These are phyloP conservation scores for Penicillium sp. DNA, from an alignment of 2,329 filamentous ascomycete species.

Conservation along the genomic window DNA sequence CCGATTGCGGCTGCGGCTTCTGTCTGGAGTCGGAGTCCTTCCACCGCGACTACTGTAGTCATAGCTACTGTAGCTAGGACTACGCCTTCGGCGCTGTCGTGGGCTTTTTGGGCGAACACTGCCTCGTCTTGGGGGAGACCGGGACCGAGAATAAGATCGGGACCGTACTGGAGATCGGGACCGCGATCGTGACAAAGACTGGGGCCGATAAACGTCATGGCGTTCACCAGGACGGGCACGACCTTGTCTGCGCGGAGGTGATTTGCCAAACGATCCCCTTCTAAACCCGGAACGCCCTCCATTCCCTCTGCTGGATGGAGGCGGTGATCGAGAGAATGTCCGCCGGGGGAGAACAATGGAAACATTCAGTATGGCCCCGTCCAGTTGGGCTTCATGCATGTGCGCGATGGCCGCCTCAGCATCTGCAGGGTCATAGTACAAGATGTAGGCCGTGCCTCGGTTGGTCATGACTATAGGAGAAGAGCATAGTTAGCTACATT, in stretches of 20 bases:
- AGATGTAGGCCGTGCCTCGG: slow-evolving; percentile 89
- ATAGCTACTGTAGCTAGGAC: slow-evolving; percentile 67
- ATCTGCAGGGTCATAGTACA: slow-evolving; percentile 75
- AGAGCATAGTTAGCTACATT: too few species aligned
- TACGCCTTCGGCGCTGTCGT: slow-evolving; percentile 54
- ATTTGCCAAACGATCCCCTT: slow-evolving; percentile 32
- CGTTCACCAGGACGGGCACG: slow-evolving; percentile 52
- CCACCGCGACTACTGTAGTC: slow-evolving; percentile 62
- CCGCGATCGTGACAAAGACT: slow-evolving; percentile 59
- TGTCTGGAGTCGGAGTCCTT: slow-evolving; percentile 48
- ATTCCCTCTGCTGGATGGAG: slow-evolving; percentile 66
- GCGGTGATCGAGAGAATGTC: slow-evolving; percentile 80
- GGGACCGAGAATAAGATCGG: slow-evolving; percentile 46
- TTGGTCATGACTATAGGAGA: slow-evolving; percentile 74
- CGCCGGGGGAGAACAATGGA: slow-evolving; percentile 85
- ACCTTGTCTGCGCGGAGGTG: slow-evolving; percentile 44
- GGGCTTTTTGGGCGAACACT: slow-evolving; percentile 40
- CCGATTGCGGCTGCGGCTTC: slow-evolving; percentile 51
- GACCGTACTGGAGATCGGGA: slow-evolving; percentile 46
- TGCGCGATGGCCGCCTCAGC: slow-evolving; percentile 89
- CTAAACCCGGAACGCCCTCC: slow-evolving; percentile 54
- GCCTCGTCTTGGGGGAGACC: slow-evolving; percentile 45
- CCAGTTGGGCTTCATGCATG: slow-evolving; percentile 97
- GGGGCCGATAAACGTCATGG: slow-evolving; percentile 63
- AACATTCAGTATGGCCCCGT: slow-evolving; percentile 80